phyloP scores from a whole-genome alignment of 1,284 basidiomycete species.

The Austroboletus olivaceoglutinosus region DNA sequence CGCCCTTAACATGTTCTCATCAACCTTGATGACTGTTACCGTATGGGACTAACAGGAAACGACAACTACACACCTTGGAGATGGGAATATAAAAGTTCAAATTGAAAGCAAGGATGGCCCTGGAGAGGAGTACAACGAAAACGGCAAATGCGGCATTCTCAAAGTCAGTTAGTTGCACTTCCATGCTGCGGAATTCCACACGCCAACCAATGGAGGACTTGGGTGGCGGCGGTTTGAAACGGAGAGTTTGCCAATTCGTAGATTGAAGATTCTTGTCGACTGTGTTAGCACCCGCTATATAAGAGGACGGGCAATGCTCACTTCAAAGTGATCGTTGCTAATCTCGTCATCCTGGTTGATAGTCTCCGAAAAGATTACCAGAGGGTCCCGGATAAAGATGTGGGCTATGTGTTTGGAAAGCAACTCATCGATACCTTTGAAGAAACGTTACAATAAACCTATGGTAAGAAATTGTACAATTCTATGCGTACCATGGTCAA shows the following conservation, averaged over 20 bases:
- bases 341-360: constrained; percentile 87
- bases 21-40: constrained; percentile 60
- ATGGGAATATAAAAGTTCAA: constrained; percentile 97
- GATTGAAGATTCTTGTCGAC: constrained; percentile 87
- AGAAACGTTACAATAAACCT: background rate
- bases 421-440: constrained; percentile 79
- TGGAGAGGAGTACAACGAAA: constrained; percentile 91
- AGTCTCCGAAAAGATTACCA: constrained; percentile 94
- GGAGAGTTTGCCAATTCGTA: constrained; percentile 98
- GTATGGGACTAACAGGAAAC: background rate
- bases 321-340: constrained; percentile 97
- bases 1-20: constrained; percentile 93
- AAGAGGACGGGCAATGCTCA: constrained; percentile 28
- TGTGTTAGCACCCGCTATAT: constrained; percentile 6
- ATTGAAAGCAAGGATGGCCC: constrained; percentile 89
- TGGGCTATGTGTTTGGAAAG: constrained; percentile 93
- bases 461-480: background rate
- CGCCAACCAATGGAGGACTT: constrained; percentile 95
- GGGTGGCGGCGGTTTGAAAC: constrained; percentile 97
- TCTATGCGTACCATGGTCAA: constrained; percentile 61
- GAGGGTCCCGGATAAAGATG: constrained; percentile 95
- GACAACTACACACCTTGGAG: constrained; percentile 66
- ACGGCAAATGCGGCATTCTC: constrained; percentile 97
- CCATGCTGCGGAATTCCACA: constrained; percentile 98
- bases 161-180: constrained; percentile 98